phyloP scores from a whole-genome alignment of 441 rosid species.

The Metrosideros polymorpha region DNA sequence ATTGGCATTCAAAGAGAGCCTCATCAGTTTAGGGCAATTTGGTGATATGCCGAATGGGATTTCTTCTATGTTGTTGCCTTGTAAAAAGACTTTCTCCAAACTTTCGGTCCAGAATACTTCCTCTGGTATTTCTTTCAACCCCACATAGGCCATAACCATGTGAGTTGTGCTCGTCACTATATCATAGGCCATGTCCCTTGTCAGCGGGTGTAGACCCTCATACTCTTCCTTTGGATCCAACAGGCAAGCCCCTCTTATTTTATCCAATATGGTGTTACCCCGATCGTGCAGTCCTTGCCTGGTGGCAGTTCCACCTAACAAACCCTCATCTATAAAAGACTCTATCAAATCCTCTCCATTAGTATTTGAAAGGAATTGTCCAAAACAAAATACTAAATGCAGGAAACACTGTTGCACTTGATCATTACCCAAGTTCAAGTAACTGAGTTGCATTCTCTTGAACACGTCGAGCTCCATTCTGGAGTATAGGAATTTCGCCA shows the following conservation, averaged over 20 bases:
- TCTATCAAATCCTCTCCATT: neutral
- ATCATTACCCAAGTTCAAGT: neutral
- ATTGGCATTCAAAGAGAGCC: neutral
- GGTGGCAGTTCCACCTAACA: neutral
- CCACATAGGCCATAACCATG: neutral
- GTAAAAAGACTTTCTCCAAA: neutral
- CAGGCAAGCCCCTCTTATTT: neutral
- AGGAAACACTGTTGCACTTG: neutral
- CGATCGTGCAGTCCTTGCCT: neutral
- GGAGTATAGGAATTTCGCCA: fast-evolving
- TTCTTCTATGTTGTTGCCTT: fast-evolving
- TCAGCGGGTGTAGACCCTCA: fast-evolving
- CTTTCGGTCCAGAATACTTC: fast-evolving
- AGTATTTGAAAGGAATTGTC: fast-evolving
- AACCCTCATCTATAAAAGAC: neutral
- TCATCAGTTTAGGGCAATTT: neutral
- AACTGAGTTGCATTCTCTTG: neutral
- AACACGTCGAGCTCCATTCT: fast-evolving
- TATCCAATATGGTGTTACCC: neutral
- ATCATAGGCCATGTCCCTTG: neutral
- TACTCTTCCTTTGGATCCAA: neutral
- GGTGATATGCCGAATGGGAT: neutral
- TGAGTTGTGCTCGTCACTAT: neutral
- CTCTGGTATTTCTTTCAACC: neutral
- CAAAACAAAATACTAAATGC: neutral